Conservation (phyloP, 495 filamentous ascomycete species). For the Trichoderma erinaceum region DNA sequence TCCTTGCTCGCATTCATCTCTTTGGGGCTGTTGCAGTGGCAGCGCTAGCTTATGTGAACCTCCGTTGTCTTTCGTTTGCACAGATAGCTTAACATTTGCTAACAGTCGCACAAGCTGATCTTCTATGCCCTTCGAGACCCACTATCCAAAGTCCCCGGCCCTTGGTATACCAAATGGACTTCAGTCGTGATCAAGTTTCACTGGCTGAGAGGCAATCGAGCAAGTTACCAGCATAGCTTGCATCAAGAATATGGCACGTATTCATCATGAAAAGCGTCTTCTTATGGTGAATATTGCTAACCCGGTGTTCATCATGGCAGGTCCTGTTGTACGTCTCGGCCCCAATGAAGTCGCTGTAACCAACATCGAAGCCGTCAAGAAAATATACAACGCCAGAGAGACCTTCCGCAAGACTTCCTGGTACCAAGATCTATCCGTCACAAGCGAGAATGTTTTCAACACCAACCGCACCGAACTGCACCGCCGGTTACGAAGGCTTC, state of each 20-base stretch:
- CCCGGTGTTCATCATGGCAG: constrained; percentile 4
- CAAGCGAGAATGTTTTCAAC: constrained; percentile 30
- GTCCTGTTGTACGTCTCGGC: constrained; percentile 48
- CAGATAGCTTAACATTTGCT: no score
- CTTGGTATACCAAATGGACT: constrained; percentile 22
- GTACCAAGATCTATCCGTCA: constrained; percentile 21
- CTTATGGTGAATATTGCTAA: not conserved
- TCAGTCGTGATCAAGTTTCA: constrained; percentile 18
- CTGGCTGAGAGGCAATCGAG: constrained; percentile 17
- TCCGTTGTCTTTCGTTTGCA: not conserved
- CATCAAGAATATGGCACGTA: constrained; percentile 24
- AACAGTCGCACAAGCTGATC: not conserved
- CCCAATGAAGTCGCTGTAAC: constrained; percentile 48
- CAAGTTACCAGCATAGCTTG: constrained; percentile 21
- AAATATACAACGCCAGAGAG: constrained; percentile 22
- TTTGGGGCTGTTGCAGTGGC: not conserved
- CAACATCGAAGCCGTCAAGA: constrained; percentile 22
- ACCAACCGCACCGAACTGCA: constrained; percentile 31
- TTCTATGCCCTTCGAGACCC: not conserved
- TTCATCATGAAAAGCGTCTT: constrained; percentile 11
- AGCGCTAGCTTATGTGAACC: not conserved
- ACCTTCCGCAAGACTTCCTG: constrained; percentile 21
- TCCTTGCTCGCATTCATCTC: not conserved
- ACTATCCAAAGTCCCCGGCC: not conserved
- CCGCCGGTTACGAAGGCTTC: constrained; percentile 32